Conservation (phyloP, 75 land plant species). For the Cunninghamia lanceolata region DNA sequence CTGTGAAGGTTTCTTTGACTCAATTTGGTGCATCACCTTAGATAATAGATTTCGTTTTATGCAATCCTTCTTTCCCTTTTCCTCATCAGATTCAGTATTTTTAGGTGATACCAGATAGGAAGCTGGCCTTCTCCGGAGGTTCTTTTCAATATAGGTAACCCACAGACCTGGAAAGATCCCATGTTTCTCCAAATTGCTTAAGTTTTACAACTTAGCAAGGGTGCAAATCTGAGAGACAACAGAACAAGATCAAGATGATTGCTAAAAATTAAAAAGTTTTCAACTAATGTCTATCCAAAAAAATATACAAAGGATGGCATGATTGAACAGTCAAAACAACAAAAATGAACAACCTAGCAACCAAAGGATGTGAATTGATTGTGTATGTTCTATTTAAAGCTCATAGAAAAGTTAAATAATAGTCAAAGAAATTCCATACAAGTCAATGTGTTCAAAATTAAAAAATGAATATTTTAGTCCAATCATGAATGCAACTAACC, state of each 20-base stretch:
- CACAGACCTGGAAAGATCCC: too few relatives aligned
- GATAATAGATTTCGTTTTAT: too few relatives aligned
- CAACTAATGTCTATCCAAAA: background rate
- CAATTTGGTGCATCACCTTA: too few relatives aligned
- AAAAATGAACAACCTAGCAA: background rate
- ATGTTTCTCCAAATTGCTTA: too few relatives aligned
- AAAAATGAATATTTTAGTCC: background rate
- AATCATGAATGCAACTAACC: background rate
- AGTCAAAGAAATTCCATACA: background rate
- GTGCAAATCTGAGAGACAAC: too few relatives aligned
- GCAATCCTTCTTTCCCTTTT: too few relatives aligned
- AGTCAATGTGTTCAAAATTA: background rate
- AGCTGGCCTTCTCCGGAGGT: too few relatives aligned
- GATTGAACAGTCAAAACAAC: background rate
- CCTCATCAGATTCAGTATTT: too few relatives aligned
- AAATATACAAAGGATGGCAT: background rate
- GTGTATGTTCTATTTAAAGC: background rate
- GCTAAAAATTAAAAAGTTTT: background rate
- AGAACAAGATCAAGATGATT: background rate
- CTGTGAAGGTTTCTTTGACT: too few relatives aligned
- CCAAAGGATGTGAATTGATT: background rate
- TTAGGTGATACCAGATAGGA: too few relatives aligned
- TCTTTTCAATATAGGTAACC: too few relatives aligned
- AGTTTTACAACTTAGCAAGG: too few relatives aligned
- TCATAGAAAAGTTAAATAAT: background rate